Conservation (phyloP, 208 protist species). For the Histomonas meleagridis region DNA sequence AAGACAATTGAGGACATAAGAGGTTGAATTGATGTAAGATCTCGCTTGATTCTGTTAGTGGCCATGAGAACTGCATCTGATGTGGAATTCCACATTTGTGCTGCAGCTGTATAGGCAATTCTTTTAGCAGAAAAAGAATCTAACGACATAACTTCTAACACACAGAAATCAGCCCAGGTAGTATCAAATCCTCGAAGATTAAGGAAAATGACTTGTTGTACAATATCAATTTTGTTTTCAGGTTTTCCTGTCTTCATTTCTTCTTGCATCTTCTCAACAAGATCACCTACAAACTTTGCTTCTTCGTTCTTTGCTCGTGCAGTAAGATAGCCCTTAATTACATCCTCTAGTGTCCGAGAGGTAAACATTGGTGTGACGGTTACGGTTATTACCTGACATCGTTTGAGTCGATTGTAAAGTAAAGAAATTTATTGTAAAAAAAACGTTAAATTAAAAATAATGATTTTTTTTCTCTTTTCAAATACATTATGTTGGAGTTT, state of each 20-base stretch:
- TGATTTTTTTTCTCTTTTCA: too few species aligned
- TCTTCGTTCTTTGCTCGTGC: background rate
- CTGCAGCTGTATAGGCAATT: background rate
- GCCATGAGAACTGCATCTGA: slow-evolving; percentile 27
- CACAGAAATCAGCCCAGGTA: background rate
- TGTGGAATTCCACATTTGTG: background rate
- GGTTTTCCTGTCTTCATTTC: background rate
- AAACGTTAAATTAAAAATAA: too few species aligned
- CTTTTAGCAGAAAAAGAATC: background rate
- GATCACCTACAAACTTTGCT: background rate
- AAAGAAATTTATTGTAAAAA: too few species aligned
- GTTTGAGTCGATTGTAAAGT: too few species aligned
- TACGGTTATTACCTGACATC: too few species aligned
- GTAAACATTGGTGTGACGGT: too few species aligned
- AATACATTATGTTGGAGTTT: too few species aligned
- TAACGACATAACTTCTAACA: background rate
- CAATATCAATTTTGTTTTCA: background rate
- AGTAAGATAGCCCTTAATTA: background rate
- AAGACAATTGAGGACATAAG: background rate
- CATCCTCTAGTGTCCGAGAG: background rate
- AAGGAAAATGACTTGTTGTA: background rate
- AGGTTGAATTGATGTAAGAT: background rate
- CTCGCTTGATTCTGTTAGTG: background rate
- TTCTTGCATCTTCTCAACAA: background rate
- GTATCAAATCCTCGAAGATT: background rate